These are phyloP conservation scores for Cercospora sp. DNA, from an alignment of 2,329 filamentous ascomycete species.

Conservation along the genomic window DNA sequence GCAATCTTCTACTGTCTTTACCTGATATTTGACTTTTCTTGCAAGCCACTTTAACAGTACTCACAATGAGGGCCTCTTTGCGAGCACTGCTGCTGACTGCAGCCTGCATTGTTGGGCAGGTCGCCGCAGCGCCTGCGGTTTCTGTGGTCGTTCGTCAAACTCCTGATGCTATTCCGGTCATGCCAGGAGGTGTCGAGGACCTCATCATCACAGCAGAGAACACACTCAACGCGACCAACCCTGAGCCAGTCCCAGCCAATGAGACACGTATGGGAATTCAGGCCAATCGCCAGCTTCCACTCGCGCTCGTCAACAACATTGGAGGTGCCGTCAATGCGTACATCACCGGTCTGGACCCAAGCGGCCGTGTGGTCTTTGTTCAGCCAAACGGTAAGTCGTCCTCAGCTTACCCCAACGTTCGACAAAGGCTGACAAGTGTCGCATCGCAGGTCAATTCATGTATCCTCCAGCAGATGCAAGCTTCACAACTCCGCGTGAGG, in stretches of 20 bases:
- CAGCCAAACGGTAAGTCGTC: constrained; percentile 36
- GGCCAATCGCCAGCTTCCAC: constrained; percentile 22
- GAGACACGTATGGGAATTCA: constrained; percentile 12
- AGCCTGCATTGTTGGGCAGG: constrained; percentile 9
- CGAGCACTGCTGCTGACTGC: constrained; percentile 6
- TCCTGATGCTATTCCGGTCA: constrained; percentile 16
- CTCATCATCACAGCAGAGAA: constrained; percentile 21
- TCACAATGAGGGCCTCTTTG: constrained; percentile 10
- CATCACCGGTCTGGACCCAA: constrained; percentile 48
- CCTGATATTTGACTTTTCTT: neutral
- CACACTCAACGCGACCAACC: constrained; percentile 23
- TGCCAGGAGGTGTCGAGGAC: constrained; percentile 21
- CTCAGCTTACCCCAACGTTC: neutral
- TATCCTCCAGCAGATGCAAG: constrained; percentile 46
- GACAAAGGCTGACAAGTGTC: neutral
- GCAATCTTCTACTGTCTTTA: constrained; percentile 11
- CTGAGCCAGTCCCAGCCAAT: constrained; percentile 13
- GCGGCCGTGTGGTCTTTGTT: constrained; percentile 48
- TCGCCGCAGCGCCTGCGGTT: constrained; percentile 10
- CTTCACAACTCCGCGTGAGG: constrained; percentile 37
- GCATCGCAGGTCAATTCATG: constrained; percentile 37
- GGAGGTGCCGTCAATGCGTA: constrained; percentile 47
- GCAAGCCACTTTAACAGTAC: neutral
- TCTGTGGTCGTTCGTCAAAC: constrained; percentile 3
- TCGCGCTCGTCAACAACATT: constrained; percentile 49